phyloP scores from a whole-genome alignment of 768 basidiomycete species.

The Phanerochaete carnosa region DNA sequence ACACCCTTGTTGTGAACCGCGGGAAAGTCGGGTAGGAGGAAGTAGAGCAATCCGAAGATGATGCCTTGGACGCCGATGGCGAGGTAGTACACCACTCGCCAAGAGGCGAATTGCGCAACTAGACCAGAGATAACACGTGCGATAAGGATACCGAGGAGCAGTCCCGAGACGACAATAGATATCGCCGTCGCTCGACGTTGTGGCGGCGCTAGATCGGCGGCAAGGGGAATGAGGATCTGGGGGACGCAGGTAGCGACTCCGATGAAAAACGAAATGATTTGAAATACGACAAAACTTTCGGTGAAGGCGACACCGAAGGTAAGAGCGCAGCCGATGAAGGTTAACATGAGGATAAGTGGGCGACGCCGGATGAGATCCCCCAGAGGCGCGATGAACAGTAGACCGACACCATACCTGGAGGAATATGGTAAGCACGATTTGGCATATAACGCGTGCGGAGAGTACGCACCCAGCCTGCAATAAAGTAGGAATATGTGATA shows the following conservation, averaged over 20 bases:
- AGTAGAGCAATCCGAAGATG: conserved; percentile 57
- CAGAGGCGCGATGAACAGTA: conserved; percentile 69
- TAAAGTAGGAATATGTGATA: conserved; percentile 58
- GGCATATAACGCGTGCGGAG: neutral
- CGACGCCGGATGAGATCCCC: conserved; percentile 82
- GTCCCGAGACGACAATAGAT: conserved; percentile 62
- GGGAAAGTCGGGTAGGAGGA: conserved; percentile 80
- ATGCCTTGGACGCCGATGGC: conserved; percentile 66
- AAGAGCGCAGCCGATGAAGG: conserved; percentile 50
- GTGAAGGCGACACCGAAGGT: conserved; percentile 74
- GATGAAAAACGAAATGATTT: conserved; percentile 66
- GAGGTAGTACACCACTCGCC: conserved; percentile 77
- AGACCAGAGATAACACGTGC: conserved; percentile 75
- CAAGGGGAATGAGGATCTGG: conserved; percentile 71
- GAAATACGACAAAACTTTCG: conserved; percentile 53
- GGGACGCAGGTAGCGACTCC: conserved; percentile 71
- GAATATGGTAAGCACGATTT: neutral
- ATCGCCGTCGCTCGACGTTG: conserved; percentile 71
- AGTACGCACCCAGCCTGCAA: conserved; percentile 58
- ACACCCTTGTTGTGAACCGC: conserved; percentile 62
- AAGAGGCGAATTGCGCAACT: conserved; percentile 67
- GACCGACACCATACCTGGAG: conserved; percentile 25
- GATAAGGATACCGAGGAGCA: conserved; percentile 70
- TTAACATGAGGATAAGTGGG: conserved; percentile 59
- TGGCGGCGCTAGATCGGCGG: conserved; percentile 79